Conservation (phyloP, 1,284 basidiomycete genomes). For the Rhizopogon hawkerae region DNA sequence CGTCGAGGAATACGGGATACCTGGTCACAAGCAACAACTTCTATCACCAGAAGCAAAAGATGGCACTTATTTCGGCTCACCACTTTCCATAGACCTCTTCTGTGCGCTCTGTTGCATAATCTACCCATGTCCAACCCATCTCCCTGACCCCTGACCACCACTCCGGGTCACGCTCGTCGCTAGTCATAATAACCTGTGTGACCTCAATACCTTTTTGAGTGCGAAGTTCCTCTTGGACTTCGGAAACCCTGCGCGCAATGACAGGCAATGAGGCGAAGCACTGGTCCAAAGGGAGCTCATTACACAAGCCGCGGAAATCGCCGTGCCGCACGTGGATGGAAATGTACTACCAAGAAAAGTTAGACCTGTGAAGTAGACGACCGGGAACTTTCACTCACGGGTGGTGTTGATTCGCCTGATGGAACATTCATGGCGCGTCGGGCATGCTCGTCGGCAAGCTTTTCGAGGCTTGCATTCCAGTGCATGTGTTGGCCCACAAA, state of each 20-base stretch:
- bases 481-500: conserved; percentile 38
- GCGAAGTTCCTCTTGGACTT: conserved; percentile 49
- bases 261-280: conserved; percentile 56
- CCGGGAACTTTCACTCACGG: conserved; percentile 24
- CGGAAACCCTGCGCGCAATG: conserved; percentile 50
- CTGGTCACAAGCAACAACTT: conserved; percentile 24
- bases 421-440: conserved; percentile 33
- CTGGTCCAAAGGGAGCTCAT: conserved; percentile 34
- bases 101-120: conserved; percentile 46
- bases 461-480: conserved; percentile 34
- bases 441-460: conserved; percentile 34
- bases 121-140: conserved; percentile 52
- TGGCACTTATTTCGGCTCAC: conserved; percentile 28
- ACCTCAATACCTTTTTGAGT: conserved; percentile 42
- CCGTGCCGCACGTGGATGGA: conserved; percentile 55
- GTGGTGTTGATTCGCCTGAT: conserved; percentile 32
- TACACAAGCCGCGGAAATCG: conserved; percentile 51
- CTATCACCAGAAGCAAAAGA: not conserved
- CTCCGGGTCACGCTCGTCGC: conserved; percentile 53
- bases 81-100: conserved; percentile 48
- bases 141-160: conserved; percentile 60
- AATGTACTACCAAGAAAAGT: conserved; percentile 43
- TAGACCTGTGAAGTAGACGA: not conserved
- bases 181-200: conserved; percentile 59
- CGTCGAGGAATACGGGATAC: conserved; percentile 64